Percentiles rank a stretch among this genome's conserved stretches.
Evolutionary conservation across 805 yeast species (phyloP).

Genomic region (Jamesozyma rosinii): DNA sequence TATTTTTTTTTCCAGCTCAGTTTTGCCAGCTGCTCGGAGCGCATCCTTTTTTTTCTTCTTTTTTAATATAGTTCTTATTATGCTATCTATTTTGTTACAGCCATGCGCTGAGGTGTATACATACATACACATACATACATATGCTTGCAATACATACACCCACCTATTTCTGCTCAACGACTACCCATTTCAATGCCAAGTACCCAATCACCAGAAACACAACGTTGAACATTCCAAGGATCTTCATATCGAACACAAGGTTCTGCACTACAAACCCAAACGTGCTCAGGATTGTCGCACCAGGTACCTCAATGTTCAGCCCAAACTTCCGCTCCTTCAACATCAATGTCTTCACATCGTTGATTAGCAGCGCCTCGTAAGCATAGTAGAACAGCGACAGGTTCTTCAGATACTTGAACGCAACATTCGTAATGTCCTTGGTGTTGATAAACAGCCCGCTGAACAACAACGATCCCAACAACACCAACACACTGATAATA

Average conservation of each 20-base stretch:
- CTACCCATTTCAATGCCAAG: conserved; percentile 57
- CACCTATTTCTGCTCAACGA: conserved; percentile 65
- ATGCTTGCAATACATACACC: no score
- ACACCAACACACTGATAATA: conserved; percentile 71
- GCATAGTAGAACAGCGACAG: conserved; percentile 91
- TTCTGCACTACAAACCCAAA: conserved; percentile 88
- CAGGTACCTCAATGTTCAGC: conserved; percentile 89
- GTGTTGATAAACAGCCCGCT: conserved; percentile 91
- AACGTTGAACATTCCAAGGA: conserved; percentile 48
- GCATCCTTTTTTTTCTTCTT: no score
- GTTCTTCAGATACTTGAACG: conserved; percentile 68
- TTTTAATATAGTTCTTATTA: background rate
- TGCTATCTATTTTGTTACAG: background rate
- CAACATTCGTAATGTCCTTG: conserved; percentile 45
- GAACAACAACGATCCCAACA: conserved; percentile 78
- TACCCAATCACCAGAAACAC: conserved; percentile 64
- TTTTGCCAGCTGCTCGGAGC: no score
- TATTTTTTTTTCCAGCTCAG: no score
- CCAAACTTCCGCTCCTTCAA: conserved; percentile 87
- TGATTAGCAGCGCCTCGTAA: conserved; percentile 83
- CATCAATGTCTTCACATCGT: conserved; percentile 82
- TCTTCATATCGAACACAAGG: conserved; percentile 53
- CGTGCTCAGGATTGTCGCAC: conserved; percentile 90
- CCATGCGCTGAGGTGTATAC: no score
- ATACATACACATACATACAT: no score